Evolutionary conservation across 768 basidiomycete genomes (phyloP), one percentile per base, ranked within the genome.

Genomic region (Amanita exitialis): DNA sequence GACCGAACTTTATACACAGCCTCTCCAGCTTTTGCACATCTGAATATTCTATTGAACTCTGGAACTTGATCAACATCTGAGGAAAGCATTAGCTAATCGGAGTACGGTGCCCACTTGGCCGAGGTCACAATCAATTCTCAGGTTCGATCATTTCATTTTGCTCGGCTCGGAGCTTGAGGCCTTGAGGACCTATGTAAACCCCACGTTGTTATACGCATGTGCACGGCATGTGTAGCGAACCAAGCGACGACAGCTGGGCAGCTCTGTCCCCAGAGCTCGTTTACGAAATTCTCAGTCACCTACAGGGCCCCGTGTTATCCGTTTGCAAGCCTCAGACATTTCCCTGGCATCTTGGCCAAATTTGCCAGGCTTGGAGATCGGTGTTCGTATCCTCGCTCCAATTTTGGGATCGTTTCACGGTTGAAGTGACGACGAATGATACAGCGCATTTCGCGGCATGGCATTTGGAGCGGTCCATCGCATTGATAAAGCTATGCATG

Each of bases 161-260:
- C 23, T 23, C 23, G 23, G 23, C 23, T 23, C 23, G 23, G 23
- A 23, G 23, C 23, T 23, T 23, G 23, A 2, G 2, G 2, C 23
- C 23, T 4, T n/a, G n/a, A n/a, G 4, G 23, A 23, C 4, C 23
- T 23, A 23, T 23, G n/a, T n/a, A n/a, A n/a, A n/a, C n/a, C n/a
- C n/a, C n/a, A 23, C 23, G 3, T 2, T 23, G 23, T 4, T 23
- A 23, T 23, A 23, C 23, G 3, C 23, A 23, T 4, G 23, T 23
- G 23, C 23, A 23, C 23, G 23, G 23, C 23, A 23, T 23, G 23
- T 23, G 4, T 23, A 23, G 4, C 23, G 23, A 23, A 23, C 0
- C 64, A 74, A 45, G n/a, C 8, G 30, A n/a, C 30, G 12, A 25
- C 25, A 6, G 16, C 36, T 37, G 36, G 36, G 36, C 36, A 16